Percentiles rank a stretch among this genome's conserved stretches.
Evolutionary conservation across 768 basidiomycete species (phyloP).

Genomic region (Leucosporidium scottii): DNA sequence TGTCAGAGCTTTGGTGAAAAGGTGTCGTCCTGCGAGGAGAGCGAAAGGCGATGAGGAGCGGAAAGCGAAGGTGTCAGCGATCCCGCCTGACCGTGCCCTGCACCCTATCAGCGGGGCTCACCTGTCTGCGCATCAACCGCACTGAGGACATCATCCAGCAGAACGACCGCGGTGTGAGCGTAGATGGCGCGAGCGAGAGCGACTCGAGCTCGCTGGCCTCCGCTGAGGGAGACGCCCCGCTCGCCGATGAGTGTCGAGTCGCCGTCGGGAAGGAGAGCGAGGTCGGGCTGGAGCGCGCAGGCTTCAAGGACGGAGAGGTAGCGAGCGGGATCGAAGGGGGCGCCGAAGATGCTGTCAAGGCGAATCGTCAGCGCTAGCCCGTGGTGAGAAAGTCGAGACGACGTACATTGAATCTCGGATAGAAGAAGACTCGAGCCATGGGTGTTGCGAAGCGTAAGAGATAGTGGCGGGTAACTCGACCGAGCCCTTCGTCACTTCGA

Average conservation of each 20-base stretch:
- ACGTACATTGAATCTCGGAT: slow-evolving; percentile 23
- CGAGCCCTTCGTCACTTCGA: slow-evolving; percentile 14
- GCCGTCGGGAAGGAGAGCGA: slow-evolving; percentile 63
- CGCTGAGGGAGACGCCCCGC: slow-evolving; percentile 25
- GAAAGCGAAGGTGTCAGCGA: too few relatives aligned
- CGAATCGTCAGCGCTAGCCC: background rate
- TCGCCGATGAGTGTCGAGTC: slow-evolving; percentile 53
- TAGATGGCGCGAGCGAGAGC: slow-evolving; percentile 80
- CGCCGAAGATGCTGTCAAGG: slow-evolving; percentile 62
- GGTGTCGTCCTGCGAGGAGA: slow-evolving; percentile 49
- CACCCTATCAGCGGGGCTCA: too few relatives aligned
- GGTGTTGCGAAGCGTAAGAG: slow-evolving; percentile 22
- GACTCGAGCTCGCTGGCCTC: slow-evolving; percentile 39
- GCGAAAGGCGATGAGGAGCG: too few relatives aligned
- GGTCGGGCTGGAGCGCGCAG: slow-evolving; percentile 65
- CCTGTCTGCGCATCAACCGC: slow-evolving; percentile 54
- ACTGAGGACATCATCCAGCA: slow-evolving; percentile 34
- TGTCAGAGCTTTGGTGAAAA: slow-evolving; percentile 48
- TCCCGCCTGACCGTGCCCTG: too few relatives aligned
- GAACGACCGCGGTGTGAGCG: slow-evolving; percentile 58
- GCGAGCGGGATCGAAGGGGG: slow-evolving; percentile 52
- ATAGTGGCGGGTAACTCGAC: slow-evolving; percentile 13
- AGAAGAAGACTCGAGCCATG: slow-evolving; percentile 23
- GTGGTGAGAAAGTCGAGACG: background rate
- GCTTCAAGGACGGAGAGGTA: slow-evolving; percentile 63